These are phyloP conservation scores for Craspedostauros australis DNA, from an alignment of 108 stramenopile species.

Conservation along the genomic window DNA sequence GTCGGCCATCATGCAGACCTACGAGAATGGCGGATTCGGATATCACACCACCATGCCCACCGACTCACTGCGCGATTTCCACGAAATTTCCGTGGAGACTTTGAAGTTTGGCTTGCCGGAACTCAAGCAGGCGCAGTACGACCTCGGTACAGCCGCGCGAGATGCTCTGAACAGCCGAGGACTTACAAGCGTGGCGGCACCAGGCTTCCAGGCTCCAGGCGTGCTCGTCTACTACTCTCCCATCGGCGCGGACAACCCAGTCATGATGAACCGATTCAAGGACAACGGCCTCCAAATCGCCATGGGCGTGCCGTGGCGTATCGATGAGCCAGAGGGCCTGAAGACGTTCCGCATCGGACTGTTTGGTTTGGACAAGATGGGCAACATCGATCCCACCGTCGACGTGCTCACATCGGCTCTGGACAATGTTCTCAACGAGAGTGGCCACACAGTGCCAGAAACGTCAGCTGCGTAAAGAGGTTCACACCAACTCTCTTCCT, in stretches of 20 bases:
- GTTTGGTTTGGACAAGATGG: conserved; percentile 91
- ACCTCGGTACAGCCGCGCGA: conserved; percentile 67
- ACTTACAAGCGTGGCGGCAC: conserved; percentile 75
- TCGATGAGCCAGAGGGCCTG: conserved; percentile 84
- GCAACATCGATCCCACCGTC: conserved; percentile 70
- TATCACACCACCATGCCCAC: conserved; percentile 95
- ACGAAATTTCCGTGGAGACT: conserved; percentile 84
- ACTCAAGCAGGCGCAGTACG: conserved; percentile 64
- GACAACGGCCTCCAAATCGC: conserved; percentile 84
- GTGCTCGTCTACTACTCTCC: conserved; percentile 88
- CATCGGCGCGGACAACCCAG: conserved; percentile 64
- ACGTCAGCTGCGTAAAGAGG: too few species aligned
- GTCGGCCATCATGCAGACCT: conserved; percentile 82
- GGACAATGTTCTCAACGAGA: conserved; percentile 66
- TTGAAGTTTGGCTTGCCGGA: conserved; percentile 76
- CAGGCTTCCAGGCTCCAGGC: conserved; percentile 85
- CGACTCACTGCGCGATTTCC: conserved; percentile 82
- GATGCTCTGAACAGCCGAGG: conserved; percentile 59
- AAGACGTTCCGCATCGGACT: conserved; percentile 89
- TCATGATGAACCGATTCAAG: conserved; percentile 88
- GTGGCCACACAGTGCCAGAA: conserved; percentile 40
- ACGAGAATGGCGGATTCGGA: conserved; percentile 81
- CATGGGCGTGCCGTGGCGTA: conserved; percentile 91
- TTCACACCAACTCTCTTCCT: too few species aligned
- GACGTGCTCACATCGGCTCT: conserved; percentile 59